Base-by-base conservation (phyloP, 495 filamentous ascomycete species). In the Aspergillus diversus region DNA sequence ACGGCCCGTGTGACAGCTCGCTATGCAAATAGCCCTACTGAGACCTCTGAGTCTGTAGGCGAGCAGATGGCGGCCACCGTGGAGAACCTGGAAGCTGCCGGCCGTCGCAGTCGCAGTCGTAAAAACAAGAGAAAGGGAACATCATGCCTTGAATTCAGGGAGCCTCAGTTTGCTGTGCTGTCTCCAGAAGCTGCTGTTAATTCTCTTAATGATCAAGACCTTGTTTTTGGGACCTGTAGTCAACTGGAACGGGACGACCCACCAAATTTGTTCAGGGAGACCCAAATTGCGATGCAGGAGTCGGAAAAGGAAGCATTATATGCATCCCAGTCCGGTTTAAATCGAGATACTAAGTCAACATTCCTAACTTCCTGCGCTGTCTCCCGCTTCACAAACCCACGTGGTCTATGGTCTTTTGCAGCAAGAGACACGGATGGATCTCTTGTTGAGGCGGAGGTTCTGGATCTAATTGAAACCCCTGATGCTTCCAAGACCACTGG, bases 201-300 rank as follows among this genome's bases (percentile, higher is more conserved):
- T 61, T 82, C 87, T 63, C 75, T 90, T n/a, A 79, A 87, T 5
- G 77, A 84, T 7, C 94, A 96, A 70, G 87, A 93, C 63, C 88
- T 97, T 63, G 75, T 97, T 3, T 98, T 98, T 73, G 94, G 93
- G 15, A 97, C 92, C 1, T 96, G 90, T 16, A 97, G 93, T 73
- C 94, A 98, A 72, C 77, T 98, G 16, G 90, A 90, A 52, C 80
- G 81, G 57, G 89, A 92, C 42, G 87, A 92, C 54, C 91, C 91
- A 0, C 89, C 91, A 4, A 80, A 81, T 3, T 81, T 86, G 5
- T 76, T 93, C 5, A 81, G 84, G 55, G 85, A 93, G 54, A 77
- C 90, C 37, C 91, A 93, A 59, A 73, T 83, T 66, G 90, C 90
- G 16, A 87, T 94, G 61, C 79, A 78, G 60, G 80, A 81, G 55